Base-by-base conservation (phyloP, 306 rosid species). In the Echinosophora koreensis region DNA sequence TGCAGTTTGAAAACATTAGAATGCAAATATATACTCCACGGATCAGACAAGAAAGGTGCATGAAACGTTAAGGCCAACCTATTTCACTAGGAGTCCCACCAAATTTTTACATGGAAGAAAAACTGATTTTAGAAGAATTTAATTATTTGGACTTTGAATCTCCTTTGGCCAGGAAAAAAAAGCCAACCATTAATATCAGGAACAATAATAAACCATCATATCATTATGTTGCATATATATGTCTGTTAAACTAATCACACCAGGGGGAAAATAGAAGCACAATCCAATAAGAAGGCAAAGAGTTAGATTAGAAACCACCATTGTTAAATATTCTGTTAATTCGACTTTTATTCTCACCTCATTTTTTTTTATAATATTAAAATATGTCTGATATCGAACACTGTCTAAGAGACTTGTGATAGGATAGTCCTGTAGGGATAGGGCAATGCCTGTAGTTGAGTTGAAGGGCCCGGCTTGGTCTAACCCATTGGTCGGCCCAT, bases 61-160 rank as follows among this genome's bases (percentile, higher is more conserved):
- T 59, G 59, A 28, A 57, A 14, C 17, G 18, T 50, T 13, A 22
- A 39, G 6, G 12, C 47, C 47, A 41, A 41, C 47, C 47, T 41
- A 41, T 41, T 41, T 41, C 47, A 51, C 9, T 51, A 15, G 22
- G 56, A 50, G 57, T 51, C 57, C 57, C 17, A 59, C 14, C 65
- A 59, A 30, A 4, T 27, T 9, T 28, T 27, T 17, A 16, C 32
- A 8, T 15, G 17, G 41, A 58, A 22, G 16, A 8, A 58, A 1
- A 27, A 3, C 39, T 58, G 16, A 12, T 4, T 58, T 28, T 27
- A 58, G 13, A 22, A 69, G 8, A 6, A 10, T 41, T 69, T 16
- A n/a, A 32, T 28, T 59, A 30, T 73, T 59, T 59, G 61, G 78
- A 73, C 52, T 22, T 52, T 14, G 39, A 61, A 61, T 47, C 32